Conservation (phyloP, 2,329 filamentous ascomycete species). For the Plectosphaerella plurivora region DNA sequence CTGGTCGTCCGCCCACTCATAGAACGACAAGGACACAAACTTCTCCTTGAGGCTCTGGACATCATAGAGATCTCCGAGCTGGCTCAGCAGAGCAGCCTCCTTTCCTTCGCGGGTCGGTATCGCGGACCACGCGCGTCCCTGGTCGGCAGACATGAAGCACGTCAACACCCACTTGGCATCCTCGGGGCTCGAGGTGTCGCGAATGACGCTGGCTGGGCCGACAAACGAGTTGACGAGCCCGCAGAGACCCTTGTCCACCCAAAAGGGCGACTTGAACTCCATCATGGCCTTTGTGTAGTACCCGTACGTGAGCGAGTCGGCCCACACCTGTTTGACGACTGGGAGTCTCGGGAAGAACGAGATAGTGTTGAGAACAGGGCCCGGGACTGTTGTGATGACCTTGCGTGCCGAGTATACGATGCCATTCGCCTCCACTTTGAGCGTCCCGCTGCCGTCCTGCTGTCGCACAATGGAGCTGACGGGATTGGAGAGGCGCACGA, state of each 20-base stretch:
- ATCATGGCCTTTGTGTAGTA: constrained; percentile 38
- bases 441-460: constrained; percentile 16
- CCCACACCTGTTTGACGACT: constrained; percentile 24
- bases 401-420: constrained; percentile 30
- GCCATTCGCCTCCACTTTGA: constrained; percentile 10
- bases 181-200: constrained; percentile 33
- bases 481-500: constrained; percentile 21
- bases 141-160: constrained; percentile 30
- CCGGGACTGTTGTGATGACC: constrained; percentile 44
- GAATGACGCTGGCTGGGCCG: constrained; percentile 32
- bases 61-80: constrained; percentile 19
- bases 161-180: constrained; percentile 27
- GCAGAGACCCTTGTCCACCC: constrained; percentile 26
- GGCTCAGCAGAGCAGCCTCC: constrained; percentile 15
- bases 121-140: constrained; percentile 24
- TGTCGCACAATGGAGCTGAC: constrained; percentile 25
- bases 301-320: constrained; percentile 28
- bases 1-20: constrained; percentile 32
- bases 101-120: constrained; percentile 15
- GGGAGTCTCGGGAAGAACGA: constrained; percentile 42
- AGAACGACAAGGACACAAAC: constrained; percentile 22
- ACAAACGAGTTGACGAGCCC: constrained; percentile 33
- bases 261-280: constrained; percentile 25
- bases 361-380: constrained; percentile 38
- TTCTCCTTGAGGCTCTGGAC: constrained; percentile 9